These are phyloP conservation scores for Fusarium chuoi DNA, from an alignment of 2,329 filamentous ascomycete genomes.

Conservation along the genomic window DNA sequence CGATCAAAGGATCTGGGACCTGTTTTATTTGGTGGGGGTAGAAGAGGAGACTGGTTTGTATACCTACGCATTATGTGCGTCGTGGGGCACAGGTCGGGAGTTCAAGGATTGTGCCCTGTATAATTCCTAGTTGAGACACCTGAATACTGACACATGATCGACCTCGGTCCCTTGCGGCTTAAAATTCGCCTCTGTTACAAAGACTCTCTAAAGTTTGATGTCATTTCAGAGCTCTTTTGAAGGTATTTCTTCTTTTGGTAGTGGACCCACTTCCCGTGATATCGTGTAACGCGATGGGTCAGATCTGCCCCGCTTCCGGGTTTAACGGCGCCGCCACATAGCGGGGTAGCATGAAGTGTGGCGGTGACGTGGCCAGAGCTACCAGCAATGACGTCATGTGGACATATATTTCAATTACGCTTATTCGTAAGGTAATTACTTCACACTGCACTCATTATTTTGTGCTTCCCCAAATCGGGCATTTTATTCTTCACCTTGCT, in stretches of 20 bases:
- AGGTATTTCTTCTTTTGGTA: neutral
- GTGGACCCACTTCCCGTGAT: conserved; percentile 3
- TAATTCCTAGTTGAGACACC: neutral
- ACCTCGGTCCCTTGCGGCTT: conserved; percentile 17
- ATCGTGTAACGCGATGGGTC: conserved; percentile 1
- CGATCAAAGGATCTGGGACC: conserved; percentile 7
- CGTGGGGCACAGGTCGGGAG: conserved; percentile 15
- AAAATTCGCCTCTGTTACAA: neutral
- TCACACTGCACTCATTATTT: neutral
- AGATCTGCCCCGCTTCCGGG: neutral
- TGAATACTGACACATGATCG: neutral
- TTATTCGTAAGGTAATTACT: neutral
- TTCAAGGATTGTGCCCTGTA: neutral
- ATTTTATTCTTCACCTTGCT: neutral
- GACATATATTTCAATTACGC: neutral
- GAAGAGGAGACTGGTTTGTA: neutral
- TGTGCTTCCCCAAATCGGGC: neutral
- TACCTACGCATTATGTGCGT: conserved; percentile 28
- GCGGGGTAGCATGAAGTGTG: conserved; percentile 23
- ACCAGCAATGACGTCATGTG: neutral
- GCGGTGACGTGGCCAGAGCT: conserved; percentile 30
- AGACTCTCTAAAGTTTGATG: neutral
- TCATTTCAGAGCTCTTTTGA: neutral
- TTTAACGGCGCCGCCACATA: conserved; percentile 21
- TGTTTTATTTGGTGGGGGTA: conserved; percentile 23